Conservation (phyloP, 208 protist species). For the Leishmania mexicana region DNA sequence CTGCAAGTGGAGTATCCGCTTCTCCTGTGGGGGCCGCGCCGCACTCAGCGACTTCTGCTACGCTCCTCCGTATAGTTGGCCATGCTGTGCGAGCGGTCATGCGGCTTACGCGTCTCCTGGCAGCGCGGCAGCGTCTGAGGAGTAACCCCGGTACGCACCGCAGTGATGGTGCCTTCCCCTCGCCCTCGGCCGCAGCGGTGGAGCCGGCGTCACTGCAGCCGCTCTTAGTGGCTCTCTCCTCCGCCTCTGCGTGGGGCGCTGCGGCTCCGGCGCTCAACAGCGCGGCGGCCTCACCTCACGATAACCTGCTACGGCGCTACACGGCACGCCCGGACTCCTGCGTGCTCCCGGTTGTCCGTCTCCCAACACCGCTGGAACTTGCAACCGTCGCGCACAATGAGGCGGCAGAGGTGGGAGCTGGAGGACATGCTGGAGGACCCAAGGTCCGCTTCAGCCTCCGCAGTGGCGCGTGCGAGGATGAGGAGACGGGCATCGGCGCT, state of each 20-base stretch:
- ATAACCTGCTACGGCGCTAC: constrained; percentile 5
- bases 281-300: not conserved
- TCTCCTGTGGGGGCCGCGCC: not conserved
- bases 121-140: not conserved
- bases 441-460: not conserved
- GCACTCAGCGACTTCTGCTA: not conserved
- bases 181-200: not conserved
- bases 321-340: not conserved
- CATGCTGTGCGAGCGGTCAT: not conserved
- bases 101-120: not conserved
- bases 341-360: not conserved
- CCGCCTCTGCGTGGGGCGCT: not conserved
- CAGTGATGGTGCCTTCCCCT: not conserved
- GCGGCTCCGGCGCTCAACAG: not conserved
- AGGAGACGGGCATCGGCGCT: not conserved
- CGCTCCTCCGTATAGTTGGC: not conserved
- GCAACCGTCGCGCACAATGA: not conserved
- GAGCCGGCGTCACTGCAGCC: not conserved
- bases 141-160: not conserved
- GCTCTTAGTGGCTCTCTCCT: not conserved
- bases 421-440: not conserved
- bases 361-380: constrained; percentile 7
- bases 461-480: not conserved
- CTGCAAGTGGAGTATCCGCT: not conserved
- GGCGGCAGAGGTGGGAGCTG: not conserved